These are phyloP conservation scores for Podaxis sp. DNA, from an alignment of 768 basidiomycete species.

Conservation along the genomic window DNA sequence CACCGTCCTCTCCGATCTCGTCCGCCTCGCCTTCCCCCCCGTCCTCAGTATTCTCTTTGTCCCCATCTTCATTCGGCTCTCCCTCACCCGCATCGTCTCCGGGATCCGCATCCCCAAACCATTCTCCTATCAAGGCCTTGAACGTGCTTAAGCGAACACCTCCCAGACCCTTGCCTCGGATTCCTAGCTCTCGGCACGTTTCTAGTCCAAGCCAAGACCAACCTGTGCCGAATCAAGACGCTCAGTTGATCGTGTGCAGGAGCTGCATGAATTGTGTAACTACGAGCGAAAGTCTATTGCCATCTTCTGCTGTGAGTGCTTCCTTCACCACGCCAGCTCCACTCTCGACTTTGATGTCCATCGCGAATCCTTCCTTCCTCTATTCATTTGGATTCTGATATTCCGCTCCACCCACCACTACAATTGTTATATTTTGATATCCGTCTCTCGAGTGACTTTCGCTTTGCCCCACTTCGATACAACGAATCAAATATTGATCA, in stretches of 20 bases:
- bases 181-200: conserved; percentile 28
- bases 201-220: not conserved
- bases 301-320: conserved; percentile 13
- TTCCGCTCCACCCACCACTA: conserved; percentile 33
- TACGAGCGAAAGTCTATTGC: conserved; percentile 7
- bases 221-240: not conserved
- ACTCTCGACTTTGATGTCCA: conserved; percentile 33
- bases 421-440: not conserved
- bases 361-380: conserved; percentile 31
- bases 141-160: conserved; percentile 20
- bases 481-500: conserved; percentile 5
- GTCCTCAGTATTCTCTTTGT: conserved; percentile 1
- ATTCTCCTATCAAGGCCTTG: not conserved
- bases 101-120: conserved; percentile 1
- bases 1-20: not conserved
- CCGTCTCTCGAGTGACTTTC: not conserved
- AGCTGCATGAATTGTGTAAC: conserved; percentile 13
- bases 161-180: conserved; percentile 49
- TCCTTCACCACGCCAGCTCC: not conserved
- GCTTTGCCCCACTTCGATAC: not conserved
- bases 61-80: conserved; percentile 1
- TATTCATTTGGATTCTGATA: conserved; percentile 23
- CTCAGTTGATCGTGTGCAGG: conserved; percentile 9
- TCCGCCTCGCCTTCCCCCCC: conserved; percentile 5
- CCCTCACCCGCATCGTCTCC: conserved; percentile 5